These are phyloP conservation scores for Cladosporium sp. DNA, from an alignment of 2,329 filamentous ascomycete genomes.

Conservation along the genomic window DNA sequence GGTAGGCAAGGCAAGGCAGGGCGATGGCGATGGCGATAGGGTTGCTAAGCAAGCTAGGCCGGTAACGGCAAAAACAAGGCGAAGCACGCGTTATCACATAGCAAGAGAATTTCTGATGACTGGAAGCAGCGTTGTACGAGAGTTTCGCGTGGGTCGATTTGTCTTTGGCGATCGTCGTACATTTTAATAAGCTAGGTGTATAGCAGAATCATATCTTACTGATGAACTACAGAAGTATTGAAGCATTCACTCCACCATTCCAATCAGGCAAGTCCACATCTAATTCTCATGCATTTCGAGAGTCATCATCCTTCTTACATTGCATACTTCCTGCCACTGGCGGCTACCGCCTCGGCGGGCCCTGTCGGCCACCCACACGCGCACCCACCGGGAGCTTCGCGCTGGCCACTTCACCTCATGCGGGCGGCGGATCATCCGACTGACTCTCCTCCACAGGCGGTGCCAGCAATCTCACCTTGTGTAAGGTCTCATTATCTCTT, in stretches of 20 bases:
- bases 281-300: not conserved
- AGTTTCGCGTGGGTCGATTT: not conserved
- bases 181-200: not conserved
- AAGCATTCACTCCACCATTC: not conserved
- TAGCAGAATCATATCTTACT: not conserved
- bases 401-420: constrained; percentile 18
- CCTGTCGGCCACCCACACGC: not conserved
- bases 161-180: not conserved
- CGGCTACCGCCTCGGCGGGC: not conserved
- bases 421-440: not conserved
- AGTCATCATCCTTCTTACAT: not conserved
- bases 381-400: constrained; percentile 10
- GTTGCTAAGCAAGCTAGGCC: constrained; percentile 13
- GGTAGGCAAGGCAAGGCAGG: not conserved
- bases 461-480: constrained; percentile 1
- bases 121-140: not conserved
- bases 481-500: not conserved
- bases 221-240: not conserved
- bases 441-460: constrained; percentile 1
- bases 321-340: not conserved
- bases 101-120: not conserved
- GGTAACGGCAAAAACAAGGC: not conserved
- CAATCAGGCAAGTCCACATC: not conserved
- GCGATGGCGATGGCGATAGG: constrained; percentile 5
- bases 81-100: not conserved